A percentile compares a stretch with the other conserved stretches of the same genome.
Conservation (phyloP, 1,139 yeast species). For the Saccharomyces pastorianus region DNA sequence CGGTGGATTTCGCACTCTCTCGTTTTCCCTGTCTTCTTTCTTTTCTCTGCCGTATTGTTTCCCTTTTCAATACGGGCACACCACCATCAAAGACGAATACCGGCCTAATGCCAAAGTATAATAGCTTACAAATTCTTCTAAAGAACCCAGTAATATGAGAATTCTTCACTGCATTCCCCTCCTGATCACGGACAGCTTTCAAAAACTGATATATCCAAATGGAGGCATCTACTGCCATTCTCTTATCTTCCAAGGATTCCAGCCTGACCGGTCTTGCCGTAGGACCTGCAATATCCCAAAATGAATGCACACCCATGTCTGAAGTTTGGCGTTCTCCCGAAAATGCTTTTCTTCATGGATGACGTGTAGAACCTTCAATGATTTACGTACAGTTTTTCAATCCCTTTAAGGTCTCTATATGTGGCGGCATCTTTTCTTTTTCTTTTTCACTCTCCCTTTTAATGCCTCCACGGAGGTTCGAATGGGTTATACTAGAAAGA, state of each 20-base stretch:
- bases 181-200: slow-evolving; percentile 84
- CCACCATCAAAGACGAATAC: slow-evolving; percentile 98
- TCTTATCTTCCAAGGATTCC: slow-evolving; percentile 67
- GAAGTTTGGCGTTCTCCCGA: background rate
- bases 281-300: slow-evolving; percentile 90
- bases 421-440: background rate
- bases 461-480: background rate
- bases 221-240: slow-evolving; percentile 93
- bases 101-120: slow-evolving; percentile 84
- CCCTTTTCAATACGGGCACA: slow-evolving; percentile 76
- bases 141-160: slow-evolving; percentile 93
- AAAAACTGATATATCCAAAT: slow-evolving; percentile 97
- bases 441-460: background rate
- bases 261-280: slow-evolving; percentile 84
- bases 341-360: background rate
- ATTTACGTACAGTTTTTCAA: background rate
- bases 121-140: slow-evolving; percentile 80
- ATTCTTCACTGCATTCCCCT: slow-evolving; percentile 68
- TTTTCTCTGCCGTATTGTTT: slow-evolving; percentile 62
- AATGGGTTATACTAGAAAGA: background rate
- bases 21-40: slow-evolving; percentile 68
- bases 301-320: slow-evolving; percentile 87
- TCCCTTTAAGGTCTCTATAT: background rate
- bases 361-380: background rate
- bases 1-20: slow-evolving; percentile 65